A percentile compares a stretch with the other conserved stretches of the same genome.
phyloP scores from a whole-genome alignment of 208 protist genomes.

The Acanthamoeba healyi region DNA sequence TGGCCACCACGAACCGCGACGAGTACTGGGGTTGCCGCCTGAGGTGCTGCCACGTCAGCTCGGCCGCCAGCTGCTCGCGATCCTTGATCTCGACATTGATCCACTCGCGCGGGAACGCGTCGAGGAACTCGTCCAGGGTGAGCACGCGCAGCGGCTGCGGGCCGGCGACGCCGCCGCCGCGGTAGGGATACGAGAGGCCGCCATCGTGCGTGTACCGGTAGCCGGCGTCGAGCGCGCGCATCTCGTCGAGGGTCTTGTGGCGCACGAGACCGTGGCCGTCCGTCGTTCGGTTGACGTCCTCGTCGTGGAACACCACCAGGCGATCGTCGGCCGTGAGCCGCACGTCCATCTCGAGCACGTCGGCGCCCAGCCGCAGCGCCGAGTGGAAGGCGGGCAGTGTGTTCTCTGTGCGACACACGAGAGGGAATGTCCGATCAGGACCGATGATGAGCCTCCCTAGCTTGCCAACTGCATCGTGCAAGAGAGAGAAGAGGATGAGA shows the following conservation, averaged over 20 bases:
- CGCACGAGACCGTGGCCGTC: background rate
- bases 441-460: too few relatives aligned
- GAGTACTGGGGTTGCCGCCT: background rate
- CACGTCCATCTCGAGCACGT: constrained; percentile 52
- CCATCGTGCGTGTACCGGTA: constrained; percentile 26
- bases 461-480: background rate
- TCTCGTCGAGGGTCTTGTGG: constrained; percentile 2
- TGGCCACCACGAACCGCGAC: constrained; percentile 11
- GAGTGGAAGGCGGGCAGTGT: constrained; percentile 16
- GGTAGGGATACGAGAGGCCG: constrained; percentile 3
- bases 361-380: constrained; percentile 9
- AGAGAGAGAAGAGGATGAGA: background rate
- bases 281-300: constrained; percentile 15
- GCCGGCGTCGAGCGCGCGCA: constrained; percentile 26
- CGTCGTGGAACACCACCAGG: constrained; percentile 27
- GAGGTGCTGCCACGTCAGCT: constrained; percentile 4
- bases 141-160: background rate
- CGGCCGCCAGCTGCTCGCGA: background rate
- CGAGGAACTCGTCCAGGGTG: constrained; percentile 31
- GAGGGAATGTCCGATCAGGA: background rate
- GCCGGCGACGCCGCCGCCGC: background rate
- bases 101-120: background rate
- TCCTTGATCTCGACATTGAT: constrained; percentile 47
- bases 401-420: background rate
- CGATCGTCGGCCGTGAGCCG: constrained; percentile 12